These are phyloP conservation scores for Salvia rosmarinus DNA, from an alignment of 257 asterid species.

Conservation along the genomic window DNA sequence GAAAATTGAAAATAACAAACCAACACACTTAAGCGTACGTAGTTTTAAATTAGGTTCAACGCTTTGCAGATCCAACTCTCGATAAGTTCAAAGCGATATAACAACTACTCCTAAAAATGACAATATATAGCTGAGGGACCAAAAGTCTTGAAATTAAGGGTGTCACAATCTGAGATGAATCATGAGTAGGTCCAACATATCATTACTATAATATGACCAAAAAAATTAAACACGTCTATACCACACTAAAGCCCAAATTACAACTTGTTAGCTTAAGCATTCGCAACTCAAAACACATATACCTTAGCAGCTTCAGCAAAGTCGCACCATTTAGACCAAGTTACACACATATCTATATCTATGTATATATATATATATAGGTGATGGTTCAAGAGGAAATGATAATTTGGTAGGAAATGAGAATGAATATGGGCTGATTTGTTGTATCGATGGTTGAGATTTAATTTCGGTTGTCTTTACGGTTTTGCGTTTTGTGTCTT, in stretches of 20 bases:
- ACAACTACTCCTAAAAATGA: background rate
- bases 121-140: constrained; percentile 10
- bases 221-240: background rate
- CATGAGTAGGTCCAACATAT: background rate
- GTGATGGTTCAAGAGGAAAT: too few relatives aligned
- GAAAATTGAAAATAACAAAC: too few relatives aligned
- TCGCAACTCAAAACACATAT: background rate
- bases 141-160: background rate
- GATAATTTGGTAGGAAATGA: too few relatives aligned
- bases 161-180: background rate
- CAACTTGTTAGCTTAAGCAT: background rate
- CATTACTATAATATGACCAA: background rate
- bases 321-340: too few relatives aligned
- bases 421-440: too few relatives aligned
- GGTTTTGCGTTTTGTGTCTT: too few relatives aligned
- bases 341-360: too few relatives aligned
- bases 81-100: background rate
- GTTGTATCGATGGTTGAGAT: too few relatives aligned
- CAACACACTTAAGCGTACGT: too few relatives aligned
- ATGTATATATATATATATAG: too few relatives aligned
- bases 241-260: constrained; percentile 14
- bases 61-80: background rate
- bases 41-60: too few relatives aligned
- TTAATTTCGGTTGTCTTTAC: too few relatives aligned
- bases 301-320: background rate